A percentile compares a stretch with the other conserved stretches of the same genome.
These are phyloP conservation scores for Phoma sp. DNA, from an alignment of 2,329 filamentous ascomycete species.

Conservation along the genomic window DNA sequence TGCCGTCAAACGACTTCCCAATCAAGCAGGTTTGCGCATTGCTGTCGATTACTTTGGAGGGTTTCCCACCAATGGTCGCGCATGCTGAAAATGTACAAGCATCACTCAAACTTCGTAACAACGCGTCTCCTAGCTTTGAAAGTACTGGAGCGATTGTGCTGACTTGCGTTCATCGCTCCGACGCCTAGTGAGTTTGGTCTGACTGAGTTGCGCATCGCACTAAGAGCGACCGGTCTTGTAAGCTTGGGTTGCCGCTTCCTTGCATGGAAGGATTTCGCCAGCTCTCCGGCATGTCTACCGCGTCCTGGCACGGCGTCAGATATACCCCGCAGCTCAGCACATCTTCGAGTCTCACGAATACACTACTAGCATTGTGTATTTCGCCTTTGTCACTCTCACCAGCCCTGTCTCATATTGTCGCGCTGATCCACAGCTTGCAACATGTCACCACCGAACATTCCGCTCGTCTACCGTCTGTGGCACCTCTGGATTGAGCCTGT, in stretches of 20 bases:
- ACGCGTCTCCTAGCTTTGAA: too few species aligned
- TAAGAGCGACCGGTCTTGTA: background rate
- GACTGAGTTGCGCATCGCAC: too few species aligned
- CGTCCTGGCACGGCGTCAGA: background rate
- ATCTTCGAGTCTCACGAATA: background rate
- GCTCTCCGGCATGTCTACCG: background rate
- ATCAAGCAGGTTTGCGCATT: constrained; percentile 16
- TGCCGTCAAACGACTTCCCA: constrained; percentile 8
- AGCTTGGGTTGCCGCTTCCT: background rate
- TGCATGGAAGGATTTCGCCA: background rate
- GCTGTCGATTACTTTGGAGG: constrained; percentile 9
- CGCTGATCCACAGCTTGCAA: background rate
- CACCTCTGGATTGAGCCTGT: constrained; percentile 74
- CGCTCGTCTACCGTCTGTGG: constrained; percentile 69
- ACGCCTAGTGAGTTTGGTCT: too few species aligned
- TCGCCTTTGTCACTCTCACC: background rate
- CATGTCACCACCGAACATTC: constrained; percentile 48
- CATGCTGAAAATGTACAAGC: background rate
- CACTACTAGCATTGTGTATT: background rate
- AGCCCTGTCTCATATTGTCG: background rate
- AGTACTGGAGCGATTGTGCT: too few species aligned
- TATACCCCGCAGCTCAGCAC: background rate
- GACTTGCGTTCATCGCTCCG: too few species aligned
- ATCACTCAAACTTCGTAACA: too few species aligned
- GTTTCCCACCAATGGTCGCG: constrained; percentile 16